A percentile compares a stretch with the other conserved stretches of the same genome.
Conservation (phyloP, 192 early-diverging fungal species). For the Coemansia reversa region DNA sequence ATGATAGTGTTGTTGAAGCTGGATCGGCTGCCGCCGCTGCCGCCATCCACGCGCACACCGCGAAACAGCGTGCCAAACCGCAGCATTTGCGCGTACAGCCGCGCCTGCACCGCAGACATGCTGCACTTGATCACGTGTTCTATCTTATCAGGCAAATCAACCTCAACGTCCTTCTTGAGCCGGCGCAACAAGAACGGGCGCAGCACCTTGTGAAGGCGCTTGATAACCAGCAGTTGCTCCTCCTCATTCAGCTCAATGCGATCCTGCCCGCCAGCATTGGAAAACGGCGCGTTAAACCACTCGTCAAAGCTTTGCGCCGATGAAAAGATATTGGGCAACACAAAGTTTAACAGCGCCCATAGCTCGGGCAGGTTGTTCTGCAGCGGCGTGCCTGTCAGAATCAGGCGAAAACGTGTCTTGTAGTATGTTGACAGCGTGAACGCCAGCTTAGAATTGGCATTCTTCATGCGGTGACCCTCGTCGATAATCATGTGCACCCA, state of each 20-base stretch:
- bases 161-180: slow-evolving; percentile 97
- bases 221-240: slow-evolving; percentile 94
- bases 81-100: slow-evolving; percentile 86
- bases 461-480: slow-evolving; percentile 99
- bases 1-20: slow-evolving; percentile 94
- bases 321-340: slow-evolving; percentile 94
- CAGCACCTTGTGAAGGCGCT: slow-evolving; percentile 94
- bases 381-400: slow-evolving; percentile 97
- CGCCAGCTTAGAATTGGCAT: slow-evolving; percentile 83
- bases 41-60: slow-evolving; percentile 35
- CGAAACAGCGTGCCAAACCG: slow-evolving; percentile 71
- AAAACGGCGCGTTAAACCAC: slow-evolving; percentile 98
- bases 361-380: slow-evolving; percentile 98
- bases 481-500: slow-evolving; percentile 99
- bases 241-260: slow-evolving; percentile 96
- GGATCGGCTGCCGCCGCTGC: slow-evolving; percentile 45
- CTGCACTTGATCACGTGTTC: slow-evolving; percentile 91
- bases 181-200: slow-evolving; percentile 95
- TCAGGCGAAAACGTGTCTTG: slow-evolving; percentile 83
- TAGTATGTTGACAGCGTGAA: slow-evolving; percentile 87
- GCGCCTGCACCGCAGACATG: slow-evolving; percentile 82
- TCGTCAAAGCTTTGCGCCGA: slow-evolving; percentile 97
- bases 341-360: slow-evolving; percentile 96
- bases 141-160: slow-evolving; percentile 95
- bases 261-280: slow-evolving; percentile 75